Conservation (phyloP, 2,329 filamentous ascomycete species). For the Penicillium sp. region DNA sequence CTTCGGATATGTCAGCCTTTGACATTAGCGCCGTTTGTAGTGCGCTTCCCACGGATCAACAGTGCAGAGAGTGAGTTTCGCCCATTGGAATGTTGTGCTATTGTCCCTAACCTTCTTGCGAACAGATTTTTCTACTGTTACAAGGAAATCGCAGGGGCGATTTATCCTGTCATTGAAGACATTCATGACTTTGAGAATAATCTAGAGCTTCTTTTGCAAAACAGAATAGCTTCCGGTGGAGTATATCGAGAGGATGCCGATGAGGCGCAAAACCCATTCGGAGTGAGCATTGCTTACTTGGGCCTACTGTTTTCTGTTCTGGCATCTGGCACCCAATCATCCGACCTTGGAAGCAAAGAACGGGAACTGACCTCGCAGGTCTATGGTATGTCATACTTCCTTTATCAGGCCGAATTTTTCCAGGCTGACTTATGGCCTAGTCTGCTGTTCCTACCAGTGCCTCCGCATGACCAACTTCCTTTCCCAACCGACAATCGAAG, state of each 20-base stretch:
- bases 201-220: constrained; percentile 55
- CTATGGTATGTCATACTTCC: constrained; percentile 48
- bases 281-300: constrained; percentile 59
- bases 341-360: constrained; percentile 58
- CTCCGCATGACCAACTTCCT: constrained; percentile 65
- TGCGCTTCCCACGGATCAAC: constrained; percentile 58
- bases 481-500: constrained; percentile 61
- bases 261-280: constrained; percentile 57
- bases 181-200: constrained; percentile 56
- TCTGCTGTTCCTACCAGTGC: constrained; percentile 66
- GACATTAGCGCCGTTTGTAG: constrained; percentile 60
- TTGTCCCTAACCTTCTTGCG: background rate
- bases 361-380: constrained; percentile 65
- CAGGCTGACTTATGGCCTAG: constrained; percentile 28
- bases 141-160: constrained; percentile 58
- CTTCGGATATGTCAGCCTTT: constrained; percentile 59
- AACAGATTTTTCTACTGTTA: constrained; percentile 58
- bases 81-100: background rate
- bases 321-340: constrained; percentile 64
- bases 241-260: constrained; percentile 46
- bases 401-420: background rate
- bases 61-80: constrained; percentile 52
- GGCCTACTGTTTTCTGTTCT: constrained; percentile 63
- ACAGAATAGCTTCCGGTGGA: constrained; percentile 47
- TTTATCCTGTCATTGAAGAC: constrained; percentile 63